These are phyloP conservation scores for Oropetium thomaeum DNA, from an alignment of 176 grass and related monocot genomes.

Conservation along the genomic window DNA sequence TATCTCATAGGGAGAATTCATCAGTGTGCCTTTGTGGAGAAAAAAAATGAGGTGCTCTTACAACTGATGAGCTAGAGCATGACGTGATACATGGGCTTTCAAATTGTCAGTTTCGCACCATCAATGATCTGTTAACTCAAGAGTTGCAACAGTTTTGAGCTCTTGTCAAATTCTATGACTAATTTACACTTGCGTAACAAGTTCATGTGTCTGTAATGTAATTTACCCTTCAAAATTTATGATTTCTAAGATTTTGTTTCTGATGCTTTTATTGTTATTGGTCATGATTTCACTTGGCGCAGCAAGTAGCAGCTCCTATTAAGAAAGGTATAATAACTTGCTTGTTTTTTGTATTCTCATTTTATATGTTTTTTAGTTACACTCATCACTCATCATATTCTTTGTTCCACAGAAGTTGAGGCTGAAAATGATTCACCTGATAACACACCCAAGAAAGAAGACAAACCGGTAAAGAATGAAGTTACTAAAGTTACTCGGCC, in stretches of 20 bases:
- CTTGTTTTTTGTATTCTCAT: neutral
- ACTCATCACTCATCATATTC: neutral
- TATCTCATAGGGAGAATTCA: too few relatives aligned
- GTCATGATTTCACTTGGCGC: neutral
- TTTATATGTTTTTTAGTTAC: neutral
- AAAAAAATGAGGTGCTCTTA: too few relatives aligned
- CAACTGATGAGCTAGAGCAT: too few relatives aligned
- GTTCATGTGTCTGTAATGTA: too few relatives aligned
- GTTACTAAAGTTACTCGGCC: constrained; percentile 66
- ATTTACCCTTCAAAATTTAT: constrained; percentile 5
- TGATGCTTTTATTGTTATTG: neutral
- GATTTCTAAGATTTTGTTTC: constrained; percentile 6
- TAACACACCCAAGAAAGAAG: constrained; percentile 45
- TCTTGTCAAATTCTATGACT: too few relatives aligned
- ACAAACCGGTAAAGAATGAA: constrained; percentile 39
- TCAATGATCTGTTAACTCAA: too few relatives aligned
- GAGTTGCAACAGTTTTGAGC: too few relatives aligned
- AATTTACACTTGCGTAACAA: too few relatives aligned
- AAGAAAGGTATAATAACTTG: constrained; percentile 72
- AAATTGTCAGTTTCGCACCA: too few relatives aligned
- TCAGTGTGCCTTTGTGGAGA: too few relatives aligned
- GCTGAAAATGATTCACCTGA: constrained; percentile 40
- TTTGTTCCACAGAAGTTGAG: constrained; percentile 35
- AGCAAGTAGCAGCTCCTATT: constrained; percentile 71
- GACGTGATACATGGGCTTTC: too few relatives aligned